phyloP scores from a whole-genome alignment of 306 rosid genomes.

The Gillenia trifoliata region DNA sequence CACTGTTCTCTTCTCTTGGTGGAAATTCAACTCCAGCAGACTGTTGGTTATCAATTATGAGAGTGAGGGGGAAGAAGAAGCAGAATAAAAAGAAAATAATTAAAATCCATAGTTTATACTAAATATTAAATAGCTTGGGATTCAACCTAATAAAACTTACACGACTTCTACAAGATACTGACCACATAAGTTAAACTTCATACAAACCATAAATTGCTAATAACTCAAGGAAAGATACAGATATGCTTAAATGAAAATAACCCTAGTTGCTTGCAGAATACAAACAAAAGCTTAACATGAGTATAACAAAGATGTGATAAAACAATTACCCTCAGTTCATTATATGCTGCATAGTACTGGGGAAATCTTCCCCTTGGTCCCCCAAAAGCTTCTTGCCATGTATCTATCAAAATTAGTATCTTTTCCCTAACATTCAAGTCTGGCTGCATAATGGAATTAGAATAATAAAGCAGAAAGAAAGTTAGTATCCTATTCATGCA shows the following conservation, averaged over 20 bases:
- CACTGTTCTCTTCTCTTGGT: conserved; percentile 72
- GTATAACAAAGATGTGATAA: conserved; percentile 6
- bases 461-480: conserved; percentile 22
- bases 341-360: conserved; percentile 81
- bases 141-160: background rate
- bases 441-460: conserved; percentile 60
- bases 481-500: conserved; percentile 7
- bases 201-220: background rate
- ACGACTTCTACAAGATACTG: background rate
- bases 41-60: conserved; percentile 37
- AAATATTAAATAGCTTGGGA: background rate
- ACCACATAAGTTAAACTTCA: background rate
- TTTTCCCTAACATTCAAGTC: conserved; percentile 89
- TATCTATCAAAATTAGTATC: conserved; percentile 72
- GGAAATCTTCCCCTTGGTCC: conserved; percentile 78
- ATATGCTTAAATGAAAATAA: background rate
- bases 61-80: conserved; percentile 4
- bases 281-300: conserved; percentile 1
- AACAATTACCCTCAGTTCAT: conserved; percentile 65
- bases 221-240: background rate
- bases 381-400: conserved; percentile 99
- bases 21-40: conserved; percentile 93
- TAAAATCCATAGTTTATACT: background rate
- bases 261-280: background rate
- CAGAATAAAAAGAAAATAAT: background rate